These are phyloP conservation scores for Ambispora gerdemannii DNA, from an alignment of 192 early-diverging fungal genomes.

Conservation along the genomic window DNA sequence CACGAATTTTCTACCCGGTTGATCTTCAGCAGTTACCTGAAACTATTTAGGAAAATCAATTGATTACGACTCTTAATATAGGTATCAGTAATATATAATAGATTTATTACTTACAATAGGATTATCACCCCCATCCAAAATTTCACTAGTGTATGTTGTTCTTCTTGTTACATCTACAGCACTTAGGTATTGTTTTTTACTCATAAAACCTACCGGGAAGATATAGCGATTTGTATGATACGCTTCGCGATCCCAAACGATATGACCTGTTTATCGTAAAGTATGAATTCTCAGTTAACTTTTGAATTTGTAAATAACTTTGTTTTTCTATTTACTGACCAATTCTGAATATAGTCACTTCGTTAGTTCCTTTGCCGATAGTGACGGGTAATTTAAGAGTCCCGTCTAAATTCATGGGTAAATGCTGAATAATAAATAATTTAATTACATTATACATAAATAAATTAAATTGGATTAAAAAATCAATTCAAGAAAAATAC, in stretches of 20 bases:
- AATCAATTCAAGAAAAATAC: background rate
- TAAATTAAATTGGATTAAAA: too few species aligned
- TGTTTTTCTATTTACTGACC: constrained; percentile 36
- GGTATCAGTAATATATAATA: background rate
- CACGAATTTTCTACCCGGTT: constrained; percentile 55
- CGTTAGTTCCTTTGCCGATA: constrained; percentile 59
- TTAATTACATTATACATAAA: too few species aligned
- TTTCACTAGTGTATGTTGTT: constrained; percentile 62
- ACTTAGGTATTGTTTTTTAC: constrained; percentile 59
- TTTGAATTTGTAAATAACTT: background rate
- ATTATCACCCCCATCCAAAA: constrained; percentile 61
- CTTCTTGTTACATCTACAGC: constrained; percentile 48
- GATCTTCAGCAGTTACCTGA: constrained; percentile 66
- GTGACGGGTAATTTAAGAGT: constrained; percentile 54
- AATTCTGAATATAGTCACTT: constrained; percentile 56
- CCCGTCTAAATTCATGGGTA: constrained; percentile 51
- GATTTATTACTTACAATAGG: constrained; percentile 41
- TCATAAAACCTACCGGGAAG: constrained; percentile 65
- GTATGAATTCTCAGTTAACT: too few species aligned
- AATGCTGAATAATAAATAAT: constrained; percentile 34
- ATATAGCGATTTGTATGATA: constrained; percentile 71
- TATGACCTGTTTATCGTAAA: constrained; percentile 30
- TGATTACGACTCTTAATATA: constrained; percentile 1
- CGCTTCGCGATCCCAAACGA: constrained; percentile 57
- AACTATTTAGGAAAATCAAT: constrained; percentile 39